A percentile compares a stretch with the other conserved stretches of the same genome.
phyloP scores from a whole-genome alignment of 2,329 filamentous ascomycete genomes.

The Aspergillus thermomutatus region DNA sequence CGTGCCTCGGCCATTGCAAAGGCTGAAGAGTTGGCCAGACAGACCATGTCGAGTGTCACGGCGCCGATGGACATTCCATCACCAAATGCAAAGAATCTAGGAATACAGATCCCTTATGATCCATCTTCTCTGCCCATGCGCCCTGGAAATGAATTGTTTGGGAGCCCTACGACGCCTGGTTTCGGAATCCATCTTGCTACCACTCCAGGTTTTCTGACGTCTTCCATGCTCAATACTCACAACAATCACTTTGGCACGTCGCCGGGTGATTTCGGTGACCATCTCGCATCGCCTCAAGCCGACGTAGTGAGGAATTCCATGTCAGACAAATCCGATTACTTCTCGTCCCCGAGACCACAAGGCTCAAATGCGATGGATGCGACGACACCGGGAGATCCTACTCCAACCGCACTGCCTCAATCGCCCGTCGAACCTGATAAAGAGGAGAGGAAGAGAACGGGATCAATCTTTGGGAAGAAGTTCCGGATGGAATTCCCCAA shows the following conservation, averaged over 20 bases:
- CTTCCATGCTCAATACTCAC: slow-evolving; percentile 25
- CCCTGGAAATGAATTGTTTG: slow-evolving; percentile 58
- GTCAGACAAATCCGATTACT: slow-evolving; percentile 69
- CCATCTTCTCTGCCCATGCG: slow-evolving; percentile 55
- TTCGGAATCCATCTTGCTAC: slow-evolving; percentile 70
- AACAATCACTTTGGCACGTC: slow-evolving; percentile 32
- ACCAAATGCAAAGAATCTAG: slow-evolving; percentile 23
- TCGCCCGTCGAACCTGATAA: slow-evolving; percentile 57
- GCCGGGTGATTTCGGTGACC: slow-evolving; percentile 30
- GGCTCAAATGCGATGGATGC: slow-evolving; percentile 51
- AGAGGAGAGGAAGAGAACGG: slow-evolving; percentile 56
- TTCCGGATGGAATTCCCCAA: slow-evolving; percentile 76
- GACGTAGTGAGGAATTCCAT: slow-evolving; percentile 49
- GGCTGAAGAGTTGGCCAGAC: slow-evolving; percentile 56
- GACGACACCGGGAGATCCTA: slow-evolving; percentile 42
- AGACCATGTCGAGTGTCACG: slow-evolving; percentile 58
- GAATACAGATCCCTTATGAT: slow-evolving; percentile 26
- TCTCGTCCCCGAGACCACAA: slow-evolving; percentile 54
- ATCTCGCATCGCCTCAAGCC: slow-evolving; percentile 51
- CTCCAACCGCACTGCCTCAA: slow-evolving; percentile 45
- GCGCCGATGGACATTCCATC: slow-evolving; percentile 58
- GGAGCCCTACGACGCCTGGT: slow-evolving; percentile 67
- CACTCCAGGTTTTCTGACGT: slow-evolving; percentile 55
- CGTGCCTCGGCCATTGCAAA: slow-evolving; percentile 66
- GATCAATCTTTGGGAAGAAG: slow-evolving; percentile 74